A percentile compares a stretch with the other conserved stretches of the same genome.
Conservation (phyloP, 2,329 filamentous ascomycete species). For the Alternaria longipes region DNA sequence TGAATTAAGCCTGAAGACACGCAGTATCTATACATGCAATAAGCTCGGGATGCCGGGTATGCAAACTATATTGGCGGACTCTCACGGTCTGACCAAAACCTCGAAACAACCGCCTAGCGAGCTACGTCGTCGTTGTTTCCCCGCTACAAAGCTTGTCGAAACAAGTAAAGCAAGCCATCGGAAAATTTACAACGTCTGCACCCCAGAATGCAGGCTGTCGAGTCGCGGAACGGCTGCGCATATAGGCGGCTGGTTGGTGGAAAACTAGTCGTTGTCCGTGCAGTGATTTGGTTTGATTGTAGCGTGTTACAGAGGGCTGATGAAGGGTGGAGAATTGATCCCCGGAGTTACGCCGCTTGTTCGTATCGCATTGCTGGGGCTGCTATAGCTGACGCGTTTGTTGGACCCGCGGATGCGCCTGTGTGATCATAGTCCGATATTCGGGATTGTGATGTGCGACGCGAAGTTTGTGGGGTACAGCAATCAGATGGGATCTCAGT, state of each 20-base stretch:
- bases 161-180: constrained; percentile 10
- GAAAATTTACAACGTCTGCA: constrained; percentile 14
- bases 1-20: neutral
- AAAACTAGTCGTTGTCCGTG: constrained; percentile 2
- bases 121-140: neutral
- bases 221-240: neutral
- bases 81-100: neutral
- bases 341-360: constrained; percentile 1
- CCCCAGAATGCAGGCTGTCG: constrained; percentile 14
- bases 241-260: constrained; percentile 22
- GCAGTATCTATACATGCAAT: constrained; percentile 5
- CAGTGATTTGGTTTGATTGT: constrained; percentile 14
- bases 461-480: neutral
- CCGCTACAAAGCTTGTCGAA: constrained; percentile 2
- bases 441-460: neutral
- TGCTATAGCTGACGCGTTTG: neutral
- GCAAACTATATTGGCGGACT: constrained; percentile 4
- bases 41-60: neutral
- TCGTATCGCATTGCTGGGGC: neutral
- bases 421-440: neutral
- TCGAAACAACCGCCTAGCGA: neutral
- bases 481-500: neutral
- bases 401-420: neutral
- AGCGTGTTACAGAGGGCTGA: constrained; percentile 26
- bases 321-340: constrained; percentile 25